A percentile compares a stretch with the other conserved stretches of the same genome.
Evolutionary conservation across 805 yeast genomes (phyloP).

Genomic region (Pichia nakasei): DNA sequence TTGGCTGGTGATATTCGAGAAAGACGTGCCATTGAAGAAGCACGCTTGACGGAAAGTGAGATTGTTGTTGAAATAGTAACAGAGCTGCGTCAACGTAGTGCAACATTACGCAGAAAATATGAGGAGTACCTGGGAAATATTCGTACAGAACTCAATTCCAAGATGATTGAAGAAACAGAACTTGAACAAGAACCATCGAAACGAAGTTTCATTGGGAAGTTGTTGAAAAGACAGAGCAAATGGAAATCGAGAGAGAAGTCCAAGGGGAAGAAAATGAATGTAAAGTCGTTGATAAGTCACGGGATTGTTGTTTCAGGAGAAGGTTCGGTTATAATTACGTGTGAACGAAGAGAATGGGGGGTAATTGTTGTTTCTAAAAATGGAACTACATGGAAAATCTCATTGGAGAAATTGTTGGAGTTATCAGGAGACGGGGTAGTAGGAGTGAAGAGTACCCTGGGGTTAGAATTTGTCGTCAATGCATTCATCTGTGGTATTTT

Average conservation of each 20-base stretch:
- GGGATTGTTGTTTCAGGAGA: conserved; percentile 4
- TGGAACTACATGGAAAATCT: conserved; percentile 11
- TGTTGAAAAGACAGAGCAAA: background rate
- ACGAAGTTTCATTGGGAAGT: background rate
- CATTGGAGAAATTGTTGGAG: background rate
- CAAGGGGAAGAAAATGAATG: background rate
- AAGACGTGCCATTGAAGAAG: conserved; percentile 35
- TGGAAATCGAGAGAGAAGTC: background rate
- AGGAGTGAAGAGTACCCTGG: background rate
- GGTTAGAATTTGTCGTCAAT: background rate
- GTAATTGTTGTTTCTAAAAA: conserved; percentile 22
- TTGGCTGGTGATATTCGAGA: conserved; percentile 69
- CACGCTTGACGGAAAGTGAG: conserved; percentile 33
- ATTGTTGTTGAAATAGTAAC: conserved; percentile 34
- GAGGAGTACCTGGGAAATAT: conserved; percentile 32
- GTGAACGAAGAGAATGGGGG: background rate
- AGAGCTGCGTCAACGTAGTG: conserved; percentile 37
- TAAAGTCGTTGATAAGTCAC: conserved; percentile 5
- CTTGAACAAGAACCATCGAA: background rate
- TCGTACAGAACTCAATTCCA: background rate
- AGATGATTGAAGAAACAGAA: background rate
- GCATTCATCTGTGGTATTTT: background rate
- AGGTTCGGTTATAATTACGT: background rate
- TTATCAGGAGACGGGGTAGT: background rate
- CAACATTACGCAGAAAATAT: conserved; percentile 35